A percentile compares a stretch with the other conserved stretches of the same genome.
These are phyloP conservation scores for Phytopythium kandeliae DNA, from an alignment of 352 stramenopile species.

Conservation along the genomic window DNA sequence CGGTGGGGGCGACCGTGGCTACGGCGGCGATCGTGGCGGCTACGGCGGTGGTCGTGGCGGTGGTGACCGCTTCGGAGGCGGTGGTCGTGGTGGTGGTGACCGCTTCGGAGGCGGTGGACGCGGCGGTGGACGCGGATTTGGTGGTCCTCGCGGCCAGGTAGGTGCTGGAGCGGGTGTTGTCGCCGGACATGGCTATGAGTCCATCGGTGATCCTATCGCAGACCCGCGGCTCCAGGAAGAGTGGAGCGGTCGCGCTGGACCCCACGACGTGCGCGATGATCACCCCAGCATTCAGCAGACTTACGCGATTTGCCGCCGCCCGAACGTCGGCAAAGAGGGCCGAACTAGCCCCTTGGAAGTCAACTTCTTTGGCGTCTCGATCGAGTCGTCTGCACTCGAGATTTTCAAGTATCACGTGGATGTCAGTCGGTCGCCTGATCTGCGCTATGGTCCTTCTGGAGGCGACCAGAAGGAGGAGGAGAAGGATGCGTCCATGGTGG, in stretches of 20 bases:
- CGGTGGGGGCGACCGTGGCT: constrained; percentile 4
- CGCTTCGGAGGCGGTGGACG: constrained; percentile 20
- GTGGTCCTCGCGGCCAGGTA: constrained; percentile 24
- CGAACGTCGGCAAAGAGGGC: constrained; percentile 22
- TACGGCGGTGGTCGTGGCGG: constrained; percentile 12
- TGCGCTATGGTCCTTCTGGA: constrained; percentile 46
- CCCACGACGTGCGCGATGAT: constrained; percentile 32
- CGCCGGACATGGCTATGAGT: constrained; percentile 43
- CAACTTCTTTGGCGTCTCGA: constrained; percentile 63
- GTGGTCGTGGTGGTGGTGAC: constrained; percentile 14
- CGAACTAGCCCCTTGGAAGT: constrained; percentile 37
- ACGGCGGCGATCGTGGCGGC: constrained; percentile 6
- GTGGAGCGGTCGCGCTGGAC: constrained; percentile 31
- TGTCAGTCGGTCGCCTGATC: constrained; percentile 42
- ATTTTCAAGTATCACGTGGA: constrained; percentile 76
- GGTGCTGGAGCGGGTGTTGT: constrained; percentile 35
- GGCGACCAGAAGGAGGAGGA: constrained; percentile 29
- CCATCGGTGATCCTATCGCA: constrained; percentile 34
- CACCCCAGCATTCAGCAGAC: constrained; percentile 30
- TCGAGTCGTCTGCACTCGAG: constrained; percentile 35
- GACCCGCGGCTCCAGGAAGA: constrained; percentile 48
- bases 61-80: constrained; percentile 10
- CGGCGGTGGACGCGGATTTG: constrained; percentile 22
- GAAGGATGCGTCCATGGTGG: constrained; percentile 21
- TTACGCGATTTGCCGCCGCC: constrained; percentile 44